Base-by-base conservation (phyloP, 148 eudicot genomes). In the Dysphania ambrosioides region DNA sequence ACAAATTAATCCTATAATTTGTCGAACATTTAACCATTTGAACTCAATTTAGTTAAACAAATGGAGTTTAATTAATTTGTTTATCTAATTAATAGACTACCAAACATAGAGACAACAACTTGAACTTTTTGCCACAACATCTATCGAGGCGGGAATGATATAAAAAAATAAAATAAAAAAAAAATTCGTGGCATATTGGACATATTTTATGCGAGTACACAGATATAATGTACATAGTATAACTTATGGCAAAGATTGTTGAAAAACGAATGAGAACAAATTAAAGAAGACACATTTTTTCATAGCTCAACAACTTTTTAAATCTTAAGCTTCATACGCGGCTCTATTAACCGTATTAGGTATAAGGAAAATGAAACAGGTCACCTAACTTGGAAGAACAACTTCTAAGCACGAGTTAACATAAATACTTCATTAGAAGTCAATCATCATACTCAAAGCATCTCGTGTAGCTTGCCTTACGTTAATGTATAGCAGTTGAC, bases 271-370 rank as follows among this genome's bases (percentile, higher is more conserved):
- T 53, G 57, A 53, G 57, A 10, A 58, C 31, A 58, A 58, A 26
- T 24, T 4, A 58, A 30, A 38, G 30, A 26, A 27, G 23, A 40
- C 10, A 32, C 26, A 24, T 29, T 38, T 51, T 19, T 40, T 73
- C 70, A 53, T 61, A 61, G 82, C 65, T 79, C 66, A 70, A 75
- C 79, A 4, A 75, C 65, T 64, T 24, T 44, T 32, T n/a, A 38
- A 62, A n/a, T n/a, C 49, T 27, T 66, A 15, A 23, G 55, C 3
- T 59, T 72, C 66, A 65, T 40, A 71, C 12, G 23, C 6, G 34
- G 6, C 66, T 51, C 59, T 75, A 70, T 19, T 47, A 47, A 15
- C 51, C 19, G 4, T 75, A 53, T 53, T 79, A 79, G 82, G 82
- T 79, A 57, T 21, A 75, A 40, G 1, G 16, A 3, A 70, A 55